These are phyloP conservation scores for Xylaria digitata DNA, from an alignment of 2,329 filamentous ascomycete species.

Conservation along the genomic window DNA sequence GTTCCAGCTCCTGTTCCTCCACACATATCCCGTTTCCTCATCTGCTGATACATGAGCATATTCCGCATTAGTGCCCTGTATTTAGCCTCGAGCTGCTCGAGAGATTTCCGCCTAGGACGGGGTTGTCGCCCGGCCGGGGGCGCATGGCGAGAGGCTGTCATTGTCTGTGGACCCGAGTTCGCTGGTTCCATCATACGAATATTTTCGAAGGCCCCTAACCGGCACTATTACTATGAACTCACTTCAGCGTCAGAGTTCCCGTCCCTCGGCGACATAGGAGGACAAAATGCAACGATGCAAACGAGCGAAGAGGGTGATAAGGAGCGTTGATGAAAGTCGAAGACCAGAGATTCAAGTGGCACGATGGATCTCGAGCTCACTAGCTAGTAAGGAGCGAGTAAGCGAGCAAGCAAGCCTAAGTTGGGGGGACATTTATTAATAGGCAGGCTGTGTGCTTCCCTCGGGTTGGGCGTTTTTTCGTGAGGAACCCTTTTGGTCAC, in stretches of 20 bases:
- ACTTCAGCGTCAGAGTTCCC: conserved; percentile 21
- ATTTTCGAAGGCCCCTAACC: conserved; percentile 7
- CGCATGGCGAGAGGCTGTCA: conserved; percentile 29
- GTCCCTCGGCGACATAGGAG: conserved; percentile 12
- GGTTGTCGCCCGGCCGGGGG: conserved; percentile 34
- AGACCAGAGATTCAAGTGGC: conserved; percentile 10
- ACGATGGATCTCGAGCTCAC: conserved; percentile 9
- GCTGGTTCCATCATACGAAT: conserved; percentile 23
- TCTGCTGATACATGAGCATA: conserved; percentile 42
- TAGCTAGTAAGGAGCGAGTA: conserved; percentile 29
- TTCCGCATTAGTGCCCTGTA: conserved; percentile 45
- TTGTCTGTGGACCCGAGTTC: conserved; percentile 22
- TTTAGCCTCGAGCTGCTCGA: conserved; percentile 41
- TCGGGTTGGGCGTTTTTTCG: conserved; percentile 27
- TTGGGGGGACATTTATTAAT: conserved; percentile 39
- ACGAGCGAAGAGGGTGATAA: conserved; percentile 19
- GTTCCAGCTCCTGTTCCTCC: conserved; percentile 21
- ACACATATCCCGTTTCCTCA: conserved; percentile 30
- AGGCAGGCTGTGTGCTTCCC: conserved; percentile 27
- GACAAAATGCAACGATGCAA: conserved; percentile 10
- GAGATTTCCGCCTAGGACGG: conserved; percentile 38
- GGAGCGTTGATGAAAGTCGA: conserved; percentile 13
- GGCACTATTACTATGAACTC: not conserved
- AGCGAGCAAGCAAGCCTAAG: conserved; percentile 18
- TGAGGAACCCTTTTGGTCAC: conserved; percentile 31